Conservation (phyloP, 176 grass and related monocot genomes). For the Carex parvula region DNA sequence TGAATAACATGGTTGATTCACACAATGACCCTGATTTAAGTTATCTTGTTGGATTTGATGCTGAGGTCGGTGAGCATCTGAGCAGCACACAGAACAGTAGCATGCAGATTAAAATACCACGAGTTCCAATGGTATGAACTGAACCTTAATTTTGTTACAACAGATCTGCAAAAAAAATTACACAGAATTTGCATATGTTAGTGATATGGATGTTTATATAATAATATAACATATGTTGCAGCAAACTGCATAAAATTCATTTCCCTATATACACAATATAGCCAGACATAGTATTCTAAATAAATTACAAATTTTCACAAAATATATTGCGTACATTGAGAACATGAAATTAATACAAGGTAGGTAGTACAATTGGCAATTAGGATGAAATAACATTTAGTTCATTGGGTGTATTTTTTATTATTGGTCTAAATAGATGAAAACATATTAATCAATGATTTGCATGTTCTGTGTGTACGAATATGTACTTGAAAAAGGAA, state of each 20-base stretch:
- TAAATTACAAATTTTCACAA: not conserved
- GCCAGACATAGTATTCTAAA: not conserved
- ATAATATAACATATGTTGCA: not conserved
- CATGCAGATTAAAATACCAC: conserved; percentile 1
- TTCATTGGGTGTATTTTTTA: not conserved
- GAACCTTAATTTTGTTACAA: not conserved
- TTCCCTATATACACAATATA: not conserved
- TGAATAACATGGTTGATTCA: not conserved
- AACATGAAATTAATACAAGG: not conserved
- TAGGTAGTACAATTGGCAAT: not conserved
- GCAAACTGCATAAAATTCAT: not conserved
- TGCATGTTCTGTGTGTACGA: too few relatives aligned
- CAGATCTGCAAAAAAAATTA: not conserved
- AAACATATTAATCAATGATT: not conserved
- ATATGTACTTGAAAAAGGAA: too few relatives aligned
- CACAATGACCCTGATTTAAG: not conserved
- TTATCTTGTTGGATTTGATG: not conserved
- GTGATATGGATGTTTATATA: too few relatives aligned
- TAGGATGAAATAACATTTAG: not conserved
- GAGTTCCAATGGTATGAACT: conserved; percentile 23
- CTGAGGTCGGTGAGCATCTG: not conserved
- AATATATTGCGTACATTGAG: not conserved
- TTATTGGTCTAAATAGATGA: not conserved
- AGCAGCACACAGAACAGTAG: not conserved
- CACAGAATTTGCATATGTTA: not conserved